Base-by-base conservation (phyloP, 2,329 filamentous ascomycete species). In the Cladosporium velox region DNA sequence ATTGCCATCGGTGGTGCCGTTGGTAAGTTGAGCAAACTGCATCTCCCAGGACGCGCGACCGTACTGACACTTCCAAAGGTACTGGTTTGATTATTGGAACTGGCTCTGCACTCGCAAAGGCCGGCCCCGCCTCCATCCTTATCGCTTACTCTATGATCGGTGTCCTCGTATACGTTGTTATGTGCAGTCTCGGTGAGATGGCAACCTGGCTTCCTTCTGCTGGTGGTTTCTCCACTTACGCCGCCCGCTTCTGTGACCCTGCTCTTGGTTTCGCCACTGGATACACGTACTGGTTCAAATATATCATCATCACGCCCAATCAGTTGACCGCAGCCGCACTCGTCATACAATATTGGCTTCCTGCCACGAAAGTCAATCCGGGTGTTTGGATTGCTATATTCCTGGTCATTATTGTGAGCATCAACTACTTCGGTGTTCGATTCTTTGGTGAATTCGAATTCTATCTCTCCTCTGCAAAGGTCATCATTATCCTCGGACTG, bases 221-320 rank as follows among this genome's bases (percentile, higher is more conserved):
- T 64, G 87, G 90, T 75, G 91, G 91, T 71, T 96, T 95, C 78
- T 91, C 91, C 67, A 62, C 58, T 32, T 66, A 66, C 59, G 65
- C 65, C 28, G 41, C 49, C 26, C 65, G 65, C 58, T 95, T 92
- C 80, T 90, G 88, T 73, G 91, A 95, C 72, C 91, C 91, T 63
- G 90, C 91, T 67, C 85, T 95, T 30, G 91, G 91, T 64, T 95
- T 95, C 76, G 86, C 90, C 65, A 84, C 93, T 14, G 90, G 91
- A 41, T 93, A 88, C 67, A 71, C 70, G 34, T 76, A 74, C 66
- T 74, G 72, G 72, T 85, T 88, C 79, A 93, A 87, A 76, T 95
- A 95, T 77, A 91, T 95, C 76, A 93, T 96, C 73, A 86, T 91
- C 59, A 93, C 91, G 1, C 91, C 92, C 1, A 95, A 95, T 74